Percentiles rank a stretch among this genome's conserved stretches.
These are phyloP conservation scores for Jatropha podagrica DNA, from an alignment of 441 rosid species.

Conservation along the genomic window DNA sequence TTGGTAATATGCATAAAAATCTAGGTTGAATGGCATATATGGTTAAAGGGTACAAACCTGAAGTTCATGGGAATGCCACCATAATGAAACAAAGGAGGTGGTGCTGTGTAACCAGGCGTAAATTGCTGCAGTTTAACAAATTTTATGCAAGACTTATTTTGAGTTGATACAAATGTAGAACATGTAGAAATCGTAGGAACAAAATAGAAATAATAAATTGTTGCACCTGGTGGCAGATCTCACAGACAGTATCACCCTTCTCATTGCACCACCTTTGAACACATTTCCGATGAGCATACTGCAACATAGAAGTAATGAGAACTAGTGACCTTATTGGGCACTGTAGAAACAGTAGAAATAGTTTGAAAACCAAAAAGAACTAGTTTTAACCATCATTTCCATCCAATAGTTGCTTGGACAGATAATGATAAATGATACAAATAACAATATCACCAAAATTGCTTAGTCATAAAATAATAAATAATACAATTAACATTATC, in stretches of 20 bases:
- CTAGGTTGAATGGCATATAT: background rate
- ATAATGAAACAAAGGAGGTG: slow-evolving; percentile 51
- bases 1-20: background rate
- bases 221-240: slow-evolving; percentile 77
- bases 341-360: slow-evolving; percentile 9
- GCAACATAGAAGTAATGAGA: slow-evolving; percentile 16
- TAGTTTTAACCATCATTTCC: background rate
- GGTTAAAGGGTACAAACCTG: slow-evolving; percentile 38
- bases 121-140: slow-evolving; percentile 51
- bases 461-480: background rate
- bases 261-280: slow-evolving; percentile 88
- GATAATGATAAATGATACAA: background rate
- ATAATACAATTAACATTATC: background rate
- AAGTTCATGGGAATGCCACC: slow-evolving; percentile 59
- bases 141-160: slow-evolving; percentile 1
- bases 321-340: background rate
- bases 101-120: slow-evolving; percentile 62
- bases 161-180: background rate
- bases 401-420: background rate
- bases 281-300: slow-evolving; percentile 84
- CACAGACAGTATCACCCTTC: slow-evolving; percentile 80
- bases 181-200: background rate
- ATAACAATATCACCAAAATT: background rate
- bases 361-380: background rate
- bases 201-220: slow-evolving; percentile 1